These are phyloP conservation scores for Starmerella bombi DNA, from an alignment of 805 yeast genomes.

Conservation along the genomic window DNA sequence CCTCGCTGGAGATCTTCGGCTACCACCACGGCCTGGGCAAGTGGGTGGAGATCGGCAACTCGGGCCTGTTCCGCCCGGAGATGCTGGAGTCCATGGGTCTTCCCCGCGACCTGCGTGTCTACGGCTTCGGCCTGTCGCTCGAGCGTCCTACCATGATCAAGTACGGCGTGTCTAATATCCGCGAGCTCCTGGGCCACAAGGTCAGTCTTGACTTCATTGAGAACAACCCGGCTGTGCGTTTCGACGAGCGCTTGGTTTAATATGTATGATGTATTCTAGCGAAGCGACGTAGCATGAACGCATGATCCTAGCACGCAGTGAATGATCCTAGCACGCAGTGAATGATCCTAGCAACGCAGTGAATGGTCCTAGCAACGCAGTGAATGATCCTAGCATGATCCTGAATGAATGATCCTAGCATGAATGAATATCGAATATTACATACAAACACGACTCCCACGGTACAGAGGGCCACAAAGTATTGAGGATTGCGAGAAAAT, in stretches of 20 bases:
- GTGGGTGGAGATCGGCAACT: conserved; percentile 99
- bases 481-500: too few relatives aligned
- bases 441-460: too few relatives aligned
- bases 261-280: neutral
- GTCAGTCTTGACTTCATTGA: conserved; percentile 89
- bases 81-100: conserved; percentile 98
- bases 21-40: conserved; percentile 88
- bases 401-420: too few relatives aligned
- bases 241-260: conserved; percentile 57
- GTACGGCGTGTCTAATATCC: conserved; percentile 86
- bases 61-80: conserved; percentile 99
- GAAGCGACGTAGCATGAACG: too few relatives aligned
- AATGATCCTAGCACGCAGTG: too few relatives aligned
- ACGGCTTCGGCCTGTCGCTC: conserved; percentile 93
- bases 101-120: conserved; percentile 82
- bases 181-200: conserved; percentile 95
- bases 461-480: too few relatives aligned
- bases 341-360: too few relatives aligned
- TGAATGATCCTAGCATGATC: too few relatives aligned
- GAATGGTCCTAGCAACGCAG: too few relatives aligned
- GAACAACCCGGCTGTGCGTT: conserved; percentile 92
- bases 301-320: too few relatives aligned
- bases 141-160: conserved; percentile 99
- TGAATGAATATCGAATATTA: too few relatives aligned
- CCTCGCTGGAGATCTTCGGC: conserved; percentile 92